Conservation (phyloP, 192 early-diverging fungal genomes). For the Thoreauomyces humboldtii region DNA sequence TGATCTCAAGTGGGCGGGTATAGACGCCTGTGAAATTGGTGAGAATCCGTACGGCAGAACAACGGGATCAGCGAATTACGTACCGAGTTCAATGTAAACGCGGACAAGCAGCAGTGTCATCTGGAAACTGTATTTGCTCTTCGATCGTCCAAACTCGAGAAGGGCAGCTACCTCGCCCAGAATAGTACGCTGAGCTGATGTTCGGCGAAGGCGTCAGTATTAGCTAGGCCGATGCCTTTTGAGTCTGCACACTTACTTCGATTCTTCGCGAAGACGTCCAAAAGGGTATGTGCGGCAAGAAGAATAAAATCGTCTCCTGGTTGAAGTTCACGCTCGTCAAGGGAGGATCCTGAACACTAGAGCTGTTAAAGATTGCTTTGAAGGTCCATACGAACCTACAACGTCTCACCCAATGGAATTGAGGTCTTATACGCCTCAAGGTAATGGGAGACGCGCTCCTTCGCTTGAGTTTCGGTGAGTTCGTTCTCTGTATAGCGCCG, state of each 20-base stretch:
- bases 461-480: not conserved
- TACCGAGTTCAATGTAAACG: slow-evolving; percentile 72
- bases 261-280: slow-evolving; percentile 45
- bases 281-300: slow-evolving; percentile 55
- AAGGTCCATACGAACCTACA: slow-evolving; percentile 40
- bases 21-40: slow-evolving; percentile 5
- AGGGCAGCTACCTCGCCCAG: slow-evolving; percentile 53
- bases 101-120: slow-evolving; percentile 86
- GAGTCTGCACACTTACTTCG: slow-evolving; percentile 5
- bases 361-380: no score
- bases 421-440: slow-evolving; percentile 25
- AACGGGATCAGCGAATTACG: no score
- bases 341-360: no score
- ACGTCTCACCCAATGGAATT: slow-evolving; percentile 25
- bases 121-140: slow-evolving; percentile 78
- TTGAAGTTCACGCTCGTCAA: slow-evolving; percentile 72
- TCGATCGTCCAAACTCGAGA: slow-evolving; percentile 70
- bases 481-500: not conserved
- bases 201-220: not conserved
- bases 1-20: slow-evolving; percentile 55
- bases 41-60: no score
- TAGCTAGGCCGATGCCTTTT: not conserved
- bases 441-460: not conserved
- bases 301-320: slow-evolving; percentile 77
- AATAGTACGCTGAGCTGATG: not conserved